A percentile compares a stretch with the other conserved stretches of the same genome.
Conservation (phyloP, 73 alveolate species). For the Symbiodinium natans region DNA sequence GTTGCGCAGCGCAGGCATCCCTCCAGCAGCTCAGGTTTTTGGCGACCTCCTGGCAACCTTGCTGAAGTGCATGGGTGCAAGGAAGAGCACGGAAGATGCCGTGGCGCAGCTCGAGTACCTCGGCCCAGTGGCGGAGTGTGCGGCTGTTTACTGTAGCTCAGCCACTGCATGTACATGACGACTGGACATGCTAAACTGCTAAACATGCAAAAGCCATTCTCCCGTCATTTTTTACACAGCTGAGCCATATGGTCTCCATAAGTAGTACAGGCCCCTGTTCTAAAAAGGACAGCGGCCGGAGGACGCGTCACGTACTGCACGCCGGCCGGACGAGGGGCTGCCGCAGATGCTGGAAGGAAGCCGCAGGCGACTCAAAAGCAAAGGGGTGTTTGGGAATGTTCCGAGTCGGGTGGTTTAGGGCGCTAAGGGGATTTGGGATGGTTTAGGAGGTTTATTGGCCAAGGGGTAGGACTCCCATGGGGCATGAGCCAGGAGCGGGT, state of each 20-base stretch:
- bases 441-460: too few species aligned
- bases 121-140: too few species aligned
- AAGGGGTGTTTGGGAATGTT: too few species aligned
- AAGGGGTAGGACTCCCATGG: too few species aligned
- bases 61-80: conserved; percentile 74
- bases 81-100: conserved; percentile 47
- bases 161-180: neutral
- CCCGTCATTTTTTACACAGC: neutral
- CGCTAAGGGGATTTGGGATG: too few species aligned
- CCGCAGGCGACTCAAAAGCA: neutral
- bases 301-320: neutral
- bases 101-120: conserved; percentile 41
- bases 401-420: too few species aligned
- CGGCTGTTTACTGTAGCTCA: too few species aligned
- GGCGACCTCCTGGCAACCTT: conserved; percentile 61
- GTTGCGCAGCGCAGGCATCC: too few species aligned
- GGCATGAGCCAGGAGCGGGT: conserved; percentile 82
- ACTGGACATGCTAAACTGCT: neutral
- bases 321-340: neutral
- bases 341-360: conserved; percentile 3
- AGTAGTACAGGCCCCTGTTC: neutral
- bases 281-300: neutral
- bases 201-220: too few species aligned
- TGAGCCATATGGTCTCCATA: neutral
- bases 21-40: conserved; percentile 25